Conservation (phyloP, 331 rosid species). For the Dryas integrifolia region DNA sequence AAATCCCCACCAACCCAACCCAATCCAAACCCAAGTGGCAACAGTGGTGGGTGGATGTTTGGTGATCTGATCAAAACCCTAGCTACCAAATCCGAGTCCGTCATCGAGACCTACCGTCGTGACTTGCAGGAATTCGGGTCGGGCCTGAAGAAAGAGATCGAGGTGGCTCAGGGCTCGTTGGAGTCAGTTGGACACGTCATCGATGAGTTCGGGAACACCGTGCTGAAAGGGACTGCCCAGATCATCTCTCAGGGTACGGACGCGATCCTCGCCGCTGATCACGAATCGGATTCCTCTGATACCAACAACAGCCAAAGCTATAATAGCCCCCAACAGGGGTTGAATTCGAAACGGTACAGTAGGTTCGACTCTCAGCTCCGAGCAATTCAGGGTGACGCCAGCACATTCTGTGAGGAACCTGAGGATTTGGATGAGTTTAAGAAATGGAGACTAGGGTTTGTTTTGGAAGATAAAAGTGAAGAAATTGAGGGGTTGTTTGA, state of each 20-base stretch:
- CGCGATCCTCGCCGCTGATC: conserved; percentile 52
- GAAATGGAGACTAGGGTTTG: conserved; percentile 62
- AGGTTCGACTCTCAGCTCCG: conserved; percentile 78
- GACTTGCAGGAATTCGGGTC: conserved; percentile 82
- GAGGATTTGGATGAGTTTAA: conserved; percentile 66
- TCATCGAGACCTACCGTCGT: conserved; percentile 86
- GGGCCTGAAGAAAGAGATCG: conserved; percentile 79
- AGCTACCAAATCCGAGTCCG: conserved; percentile 71
- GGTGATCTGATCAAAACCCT: conserved; percentile 76
- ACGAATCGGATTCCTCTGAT: conserved; percentile 64
- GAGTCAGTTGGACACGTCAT: conserved; percentile 64
- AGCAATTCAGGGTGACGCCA: conserved; percentile 58
- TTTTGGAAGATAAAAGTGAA: conserved; percentile 49
- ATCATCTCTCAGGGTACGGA: conserved; percentile 78
- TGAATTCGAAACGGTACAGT: conserved; percentile 55
- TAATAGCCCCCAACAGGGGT: conserved; percentile 32
- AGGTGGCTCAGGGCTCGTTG: conserved; percentile 85
- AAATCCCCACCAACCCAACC: conserved; percentile 22
- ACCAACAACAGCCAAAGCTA: conserved; percentile 19
- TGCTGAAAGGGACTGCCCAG: conserved; percentile 73
- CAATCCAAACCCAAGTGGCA: conserved; percentile 9
- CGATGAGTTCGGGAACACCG: conserved; percentile 77
- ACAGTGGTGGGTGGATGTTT: conserved; percentile 57
- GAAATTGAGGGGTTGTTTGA: conserved; percentile 56
- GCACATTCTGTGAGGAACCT: conserved; percentile 66